Conservation (phyloP, 2,329 filamentous ascomycete species). For the Talaromyces sp. region DNA sequence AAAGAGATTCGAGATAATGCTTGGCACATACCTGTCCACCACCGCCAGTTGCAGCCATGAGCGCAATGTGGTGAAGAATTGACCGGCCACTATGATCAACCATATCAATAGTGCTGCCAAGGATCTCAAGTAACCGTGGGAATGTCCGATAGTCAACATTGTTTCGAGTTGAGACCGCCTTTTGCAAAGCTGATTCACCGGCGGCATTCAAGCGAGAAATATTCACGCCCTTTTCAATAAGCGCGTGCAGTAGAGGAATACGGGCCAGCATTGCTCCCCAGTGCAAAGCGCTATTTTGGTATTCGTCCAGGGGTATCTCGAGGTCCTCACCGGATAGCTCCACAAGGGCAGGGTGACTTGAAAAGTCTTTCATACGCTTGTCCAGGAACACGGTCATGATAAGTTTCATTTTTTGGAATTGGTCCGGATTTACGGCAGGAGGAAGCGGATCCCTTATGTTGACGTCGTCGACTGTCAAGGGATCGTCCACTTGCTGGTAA, state of each 20-base stretch:
- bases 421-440: conserved; percentile 55
- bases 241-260: conserved; percentile 70
- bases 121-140: conserved; percentile 79
- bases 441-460: conserved; percentile 42
- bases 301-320: conserved; percentile 86
- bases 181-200: conserved; percentile 89
- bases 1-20: conserved; percentile 89
- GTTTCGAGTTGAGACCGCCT: conserved; percentile 88
- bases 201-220: conserved; percentile 82
- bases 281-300: conserved; percentile 80
- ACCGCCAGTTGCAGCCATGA: conserved; percentile 92
- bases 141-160: conserved; percentile 89
- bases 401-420: conserved; percentile 73
- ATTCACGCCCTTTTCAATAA: conserved; percentile 79
- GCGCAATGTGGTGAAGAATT: conserved; percentile 90
- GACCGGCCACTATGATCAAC: conserved; percentile 85
- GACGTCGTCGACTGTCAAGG: conserved; percentile 26
- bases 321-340: conserved; percentile 73
- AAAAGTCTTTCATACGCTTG: conserved; percentile 62
- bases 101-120: conserved; percentile 85
- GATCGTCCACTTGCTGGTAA: conserved; percentile 38
- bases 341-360: conserved; percentile 70
- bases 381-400: conserved; percentile 81
- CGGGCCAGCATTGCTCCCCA: conserved; percentile 94
- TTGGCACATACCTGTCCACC: conserved; percentile 77